phyloP scores from a whole-genome alignment of 106 monocot species.

The Dendrobium huoshanense region DNA sequence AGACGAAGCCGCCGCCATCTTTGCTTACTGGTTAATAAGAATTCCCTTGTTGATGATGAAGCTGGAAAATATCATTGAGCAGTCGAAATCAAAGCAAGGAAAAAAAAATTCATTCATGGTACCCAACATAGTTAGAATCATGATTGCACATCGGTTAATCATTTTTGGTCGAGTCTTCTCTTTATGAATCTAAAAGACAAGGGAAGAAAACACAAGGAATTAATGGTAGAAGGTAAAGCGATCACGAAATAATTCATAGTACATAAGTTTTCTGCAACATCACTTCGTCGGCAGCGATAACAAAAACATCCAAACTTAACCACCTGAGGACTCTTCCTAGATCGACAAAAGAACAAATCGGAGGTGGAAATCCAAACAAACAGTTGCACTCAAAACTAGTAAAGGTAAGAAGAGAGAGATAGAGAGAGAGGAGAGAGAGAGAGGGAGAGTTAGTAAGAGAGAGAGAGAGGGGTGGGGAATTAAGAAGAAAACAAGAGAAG shows the following conservation, averaged over 20 bases:
- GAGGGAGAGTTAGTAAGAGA: neutral
- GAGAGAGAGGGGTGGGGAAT: constrained; percentile 2
- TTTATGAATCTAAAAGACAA: constrained; percentile 16
- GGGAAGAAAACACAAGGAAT: neutral
- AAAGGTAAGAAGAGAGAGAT: neutral
- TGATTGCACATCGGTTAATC: neutral
- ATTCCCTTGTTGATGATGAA: constrained; percentile 7
- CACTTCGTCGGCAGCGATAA: neutral
- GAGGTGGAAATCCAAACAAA: constrained; percentile 16
- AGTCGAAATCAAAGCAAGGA: constrained; percentile 16
- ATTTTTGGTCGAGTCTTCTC: neutral
- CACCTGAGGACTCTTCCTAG: constrained; percentile 21
- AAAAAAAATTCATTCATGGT: neutral
- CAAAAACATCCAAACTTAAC: constrained; percentile 10
- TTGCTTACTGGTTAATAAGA: neutral
- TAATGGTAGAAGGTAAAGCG: neutral
- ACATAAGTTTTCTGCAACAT: neutral
- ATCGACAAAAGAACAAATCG: constrained; percentile 20
- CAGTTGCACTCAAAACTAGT: constrained; percentile 20
- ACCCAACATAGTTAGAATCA: constrained; percentile 14
- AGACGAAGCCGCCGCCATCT: constrained; percentile 37
- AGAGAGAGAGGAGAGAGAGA: constrained; percentile 2
- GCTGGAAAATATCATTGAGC: constrained; percentile 5
- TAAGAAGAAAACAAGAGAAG: constrained; percentile 6
- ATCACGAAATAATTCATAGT: neutral